Percentiles rank a stretch among this genome's conserved stretches.
Evolutionary conservation across 1,284 basidiomycete genomes (phyloP).

Genomic region (Austropuccinia psidii): DNA sequence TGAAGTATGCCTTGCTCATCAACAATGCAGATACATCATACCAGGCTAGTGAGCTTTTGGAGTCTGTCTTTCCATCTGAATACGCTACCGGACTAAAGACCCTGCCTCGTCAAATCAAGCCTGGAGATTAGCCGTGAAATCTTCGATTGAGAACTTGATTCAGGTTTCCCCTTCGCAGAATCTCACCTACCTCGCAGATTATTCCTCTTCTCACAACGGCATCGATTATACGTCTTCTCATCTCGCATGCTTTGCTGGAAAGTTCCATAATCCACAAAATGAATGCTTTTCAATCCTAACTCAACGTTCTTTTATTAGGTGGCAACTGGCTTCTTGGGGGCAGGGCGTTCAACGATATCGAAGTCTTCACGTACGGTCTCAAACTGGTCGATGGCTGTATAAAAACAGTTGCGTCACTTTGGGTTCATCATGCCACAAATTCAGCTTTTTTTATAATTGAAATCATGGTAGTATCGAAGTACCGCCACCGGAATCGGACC

Average conservation of each 20-base stretch:
- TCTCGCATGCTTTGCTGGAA: slow-evolving; percentile 34
- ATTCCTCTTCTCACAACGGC: not conserved
- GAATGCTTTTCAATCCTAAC: not conserved
- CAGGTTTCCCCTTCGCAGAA: not conserved
- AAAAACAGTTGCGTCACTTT: slow-evolving; percentile 10
- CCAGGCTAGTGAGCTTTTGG: slow-evolving; percentile 14
- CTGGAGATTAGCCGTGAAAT: slow-evolving; percentile 27
- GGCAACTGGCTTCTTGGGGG: slow-evolving; percentile 34
- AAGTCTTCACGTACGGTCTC: slow-evolving; percentile 9
- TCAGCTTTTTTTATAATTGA: not conserved
- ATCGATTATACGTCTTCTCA: slow-evolving; percentile 12
- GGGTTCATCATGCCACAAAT: not conserved
- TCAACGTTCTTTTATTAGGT: not conserved
- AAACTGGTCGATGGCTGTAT: slow-evolving; percentile 13
- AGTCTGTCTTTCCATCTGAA: not conserved
- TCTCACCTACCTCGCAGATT: slow-evolving; percentile 22
- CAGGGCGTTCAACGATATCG: slow-evolving; percentile 4
- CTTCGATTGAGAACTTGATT: slow-evolving; percentile 30
- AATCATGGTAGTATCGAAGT: not conserved
- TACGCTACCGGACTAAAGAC: not conserved
- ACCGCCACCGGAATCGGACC: slow-evolving; percentile 28
- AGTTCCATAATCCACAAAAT: not conserved
- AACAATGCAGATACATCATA: slow-evolving; percentile 14
- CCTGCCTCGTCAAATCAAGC: not conserved
- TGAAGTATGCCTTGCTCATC: slow-evolving; percentile 34